A percentile compares a stretch with the other conserved stretches of the same genome.
These are phyloP conservation scores for Penicillium salamii DNA, from an alignment of 495 filamentous ascomycete genomes.

Conservation along the genomic window DNA sequence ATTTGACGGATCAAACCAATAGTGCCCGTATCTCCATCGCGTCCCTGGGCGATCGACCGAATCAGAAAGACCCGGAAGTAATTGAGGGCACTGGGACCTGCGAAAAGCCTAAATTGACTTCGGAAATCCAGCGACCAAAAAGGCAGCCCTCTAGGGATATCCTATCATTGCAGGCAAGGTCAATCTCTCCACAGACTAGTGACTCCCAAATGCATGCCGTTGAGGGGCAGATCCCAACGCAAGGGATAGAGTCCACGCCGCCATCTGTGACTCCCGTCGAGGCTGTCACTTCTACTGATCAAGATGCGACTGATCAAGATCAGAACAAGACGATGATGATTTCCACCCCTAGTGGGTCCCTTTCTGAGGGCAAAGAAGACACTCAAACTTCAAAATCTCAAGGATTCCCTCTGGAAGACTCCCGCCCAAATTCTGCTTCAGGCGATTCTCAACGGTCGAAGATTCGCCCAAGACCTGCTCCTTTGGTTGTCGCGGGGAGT, in stretches of 20 bases:
- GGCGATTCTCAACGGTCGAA: constrained; percentile 36
- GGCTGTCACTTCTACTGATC: constrained; percentile 21
- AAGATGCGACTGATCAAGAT: constrained; percentile 19
- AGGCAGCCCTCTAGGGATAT: constrained; percentile 32
- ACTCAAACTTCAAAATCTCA: constrained; percentile 4
- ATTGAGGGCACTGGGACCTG: constrained; percentile 38
- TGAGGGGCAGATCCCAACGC: constrained; percentile 23
- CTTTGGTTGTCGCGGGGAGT: constrained; percentile 21
- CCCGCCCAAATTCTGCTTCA: constrained; percentile 27
- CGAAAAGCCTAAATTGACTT: constrained; percentile 31
- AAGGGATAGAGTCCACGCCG: constrained; percentile 30
- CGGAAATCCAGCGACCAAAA: constrained; percentile 32
- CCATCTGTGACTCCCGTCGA: constrained; percentile 24
- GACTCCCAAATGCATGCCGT: constrained; percentile 17
- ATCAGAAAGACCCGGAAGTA: constrained; percentile 24
- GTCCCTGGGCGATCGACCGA: constrained; percentile 20
- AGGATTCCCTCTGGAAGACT: constrained; percentile 5
- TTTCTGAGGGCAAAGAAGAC: constrained; percentile 5
- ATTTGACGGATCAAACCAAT: constrained; percentile 18
- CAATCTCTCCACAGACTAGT: constrained; percentile 25
- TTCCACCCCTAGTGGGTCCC: constrained; percentile 3
- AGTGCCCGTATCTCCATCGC: constrained; percentile 22
- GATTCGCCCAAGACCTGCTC: constrained; percentile 24
- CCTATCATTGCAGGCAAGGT: constrained; percentile 22
- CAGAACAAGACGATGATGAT: constrained; percentile 18